Evolutionary conservation across 495 filamentous ascomycete genomes (phyloP).

Genomic region (Mycothermus thermophilus): DNA sequence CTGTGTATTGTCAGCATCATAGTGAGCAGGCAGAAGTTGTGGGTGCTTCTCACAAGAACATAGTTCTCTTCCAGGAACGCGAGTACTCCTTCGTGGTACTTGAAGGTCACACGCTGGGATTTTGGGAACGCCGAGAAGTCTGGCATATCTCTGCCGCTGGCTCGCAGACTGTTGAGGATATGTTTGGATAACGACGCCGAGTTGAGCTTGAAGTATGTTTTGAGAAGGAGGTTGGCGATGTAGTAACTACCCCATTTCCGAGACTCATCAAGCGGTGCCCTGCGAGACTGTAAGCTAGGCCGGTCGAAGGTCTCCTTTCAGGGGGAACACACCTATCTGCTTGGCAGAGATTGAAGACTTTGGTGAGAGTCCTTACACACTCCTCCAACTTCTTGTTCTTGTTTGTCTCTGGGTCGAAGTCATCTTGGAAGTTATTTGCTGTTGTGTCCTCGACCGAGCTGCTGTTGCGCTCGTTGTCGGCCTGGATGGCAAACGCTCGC

Average conservation of each 20-base stretch:
- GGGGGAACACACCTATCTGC: slow-evolving; percentile 58
- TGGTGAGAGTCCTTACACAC: slow-evolving; percentile 72
- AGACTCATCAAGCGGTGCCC: slow-evolving; percentile 73
- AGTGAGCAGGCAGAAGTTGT: neutral
- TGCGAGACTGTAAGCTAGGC: slow-evolving; percentile 22
- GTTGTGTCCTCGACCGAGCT: slow-evolving; percentile 32
- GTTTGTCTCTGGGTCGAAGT: slow-evolving; percentile 54
- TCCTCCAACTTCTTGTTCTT: slow-evolving; percentile 78
- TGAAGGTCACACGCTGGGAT: slow-evolving; percentile 87
- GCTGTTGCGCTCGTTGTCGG: slow-evolving; percentile 51
- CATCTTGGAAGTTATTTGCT: slow-evolving; percentile 51
- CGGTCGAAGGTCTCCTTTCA: neutral
- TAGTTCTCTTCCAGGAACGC: slow-evolving; percentile 90
- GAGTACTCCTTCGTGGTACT: slow-evolving; percentile 86
- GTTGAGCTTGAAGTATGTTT: slow-evolving; percentile 95
- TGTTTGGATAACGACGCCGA: slow-evolving; percentile 81
- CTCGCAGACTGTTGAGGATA: slow-evolving; percentile 64
- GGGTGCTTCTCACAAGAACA: slow-evolving; percentile 39
- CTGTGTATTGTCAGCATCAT: slow-evolving; percentile 26
- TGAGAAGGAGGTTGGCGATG: slow-evolving; percentile 85
- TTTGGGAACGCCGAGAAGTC: slow-evolving; percentile 59
- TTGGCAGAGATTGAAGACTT: slow-evolving; percentile 76
- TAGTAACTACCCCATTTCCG: slow-evolving; percentile 96
- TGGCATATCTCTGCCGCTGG: slow-evolving; percentile 67
- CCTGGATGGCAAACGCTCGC: slow-evolving; percentile 73